phyloP scores from a whole-genome alignment of 2,329 filamentous ascomycete species.

The Sordariomycetes sp. region DNA sequence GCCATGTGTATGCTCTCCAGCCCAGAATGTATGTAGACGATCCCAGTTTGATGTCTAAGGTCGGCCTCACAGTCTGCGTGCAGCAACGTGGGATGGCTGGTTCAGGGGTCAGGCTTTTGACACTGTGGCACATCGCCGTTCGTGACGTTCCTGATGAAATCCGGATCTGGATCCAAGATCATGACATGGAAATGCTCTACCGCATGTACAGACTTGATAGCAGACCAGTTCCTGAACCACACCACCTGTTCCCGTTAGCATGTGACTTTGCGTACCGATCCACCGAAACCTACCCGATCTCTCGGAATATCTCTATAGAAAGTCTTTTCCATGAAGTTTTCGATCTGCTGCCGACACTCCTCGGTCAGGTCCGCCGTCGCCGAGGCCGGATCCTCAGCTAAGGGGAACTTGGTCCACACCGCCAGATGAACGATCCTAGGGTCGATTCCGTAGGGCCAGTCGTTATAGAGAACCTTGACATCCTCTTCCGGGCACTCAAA shows the following conservation, averaged over 20 bases:
- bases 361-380: slow-evolving; percentile 58
- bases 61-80: too few species aligned
- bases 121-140: slow-evolving; percentile 61
- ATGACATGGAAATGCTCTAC: slow-evolving; percentile 95
- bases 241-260: slow-evolving; percentile 18
- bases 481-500: slow-evolving; percentile 44
- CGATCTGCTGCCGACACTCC: slow-evolving; percentile 53
- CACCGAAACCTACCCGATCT: slow-evolving; percentile 37
- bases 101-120: too few species aligned
- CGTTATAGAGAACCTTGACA: slow-evolving; percentile 71
- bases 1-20: too few species aligned
- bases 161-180: slow-evolving; percentile 66
- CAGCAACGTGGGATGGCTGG: too few species aligned
- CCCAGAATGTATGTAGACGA: not conserved
- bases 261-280: slow-evolving; percentile 1
- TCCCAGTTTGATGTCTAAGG: too few species aligned
- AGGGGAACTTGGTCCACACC: slow-evolving; percentile 83
- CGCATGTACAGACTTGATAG: slow-evolving; percentile 74
- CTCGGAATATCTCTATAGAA: slow-evolving; percentile 48
- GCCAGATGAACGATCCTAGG: slow-evolving; percentile 72
- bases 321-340: slow-evolving; percentile 57
- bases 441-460: slow-evolving; percentile 91
- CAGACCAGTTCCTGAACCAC: slow-evolving; percentile 68
- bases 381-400: slow-evolving; percentile 53
- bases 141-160: slow-evolving; percentile 63